A percentile compares a stretch with the other conserved stretches of the same genome.
These are phyloP conservation scores for Lachnellula suecica DNA, from an alignment of 2,329 filamentous ascomycete genomes.

Conservation along the genomic window DNA sequence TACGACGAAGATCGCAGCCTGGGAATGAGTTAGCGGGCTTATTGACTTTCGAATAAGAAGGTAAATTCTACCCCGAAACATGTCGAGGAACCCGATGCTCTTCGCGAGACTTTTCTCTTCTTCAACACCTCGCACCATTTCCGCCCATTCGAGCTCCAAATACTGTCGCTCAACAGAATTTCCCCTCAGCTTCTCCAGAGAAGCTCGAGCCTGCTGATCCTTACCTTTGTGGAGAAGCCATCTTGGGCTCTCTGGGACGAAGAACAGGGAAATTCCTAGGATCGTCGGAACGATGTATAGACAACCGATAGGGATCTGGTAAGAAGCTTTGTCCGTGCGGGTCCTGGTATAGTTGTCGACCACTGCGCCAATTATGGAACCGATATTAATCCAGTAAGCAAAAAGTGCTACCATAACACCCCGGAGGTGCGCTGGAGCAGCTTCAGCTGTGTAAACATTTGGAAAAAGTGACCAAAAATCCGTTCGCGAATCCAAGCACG, in stretches of 20 bases:
- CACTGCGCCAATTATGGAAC: constrained; percentile 44
- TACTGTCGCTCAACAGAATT: constrained; percentile 27
- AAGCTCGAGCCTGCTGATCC: constrained; percentile 28
- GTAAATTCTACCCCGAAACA: no score
- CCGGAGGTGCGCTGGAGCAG: constrained; percentile 43
- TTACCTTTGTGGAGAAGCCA: constrained; percentile 37
- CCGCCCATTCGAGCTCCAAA: constrained; percentile 27
- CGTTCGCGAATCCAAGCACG: constrained; percentile 43
- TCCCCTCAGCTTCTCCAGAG: constrained; percentile 26
- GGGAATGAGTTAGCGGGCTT: no score
- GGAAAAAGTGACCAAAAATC: constrained; percentile 46
- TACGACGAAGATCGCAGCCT: constrained; percentile 34
- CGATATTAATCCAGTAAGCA: constrained; percentile 48
- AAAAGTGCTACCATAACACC: constrained; percentile 48
- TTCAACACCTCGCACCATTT: constrained; percentile 32
- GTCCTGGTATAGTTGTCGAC: constrained; percentile 14
- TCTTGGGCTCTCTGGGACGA: constrained; percentile 38
- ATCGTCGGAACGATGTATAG: constrained; percentile 26
- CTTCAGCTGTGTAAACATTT: constrained; percentile 49
- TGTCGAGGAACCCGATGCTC: constrained; percentile 15
- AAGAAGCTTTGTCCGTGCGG: constrained; percentile 24
- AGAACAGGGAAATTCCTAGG: constrained; percentile 32
- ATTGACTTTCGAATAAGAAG: no score
- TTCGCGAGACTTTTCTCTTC: constrained; percentile 29
- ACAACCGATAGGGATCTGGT: constrained; percentile 28